Evolutionary conservation across 2,329 filamentous ascomycete genomes (phyloP), one percentile per base, ranked within the genome.

Genomic region (Pyrenochaeta sp.): DNA sequence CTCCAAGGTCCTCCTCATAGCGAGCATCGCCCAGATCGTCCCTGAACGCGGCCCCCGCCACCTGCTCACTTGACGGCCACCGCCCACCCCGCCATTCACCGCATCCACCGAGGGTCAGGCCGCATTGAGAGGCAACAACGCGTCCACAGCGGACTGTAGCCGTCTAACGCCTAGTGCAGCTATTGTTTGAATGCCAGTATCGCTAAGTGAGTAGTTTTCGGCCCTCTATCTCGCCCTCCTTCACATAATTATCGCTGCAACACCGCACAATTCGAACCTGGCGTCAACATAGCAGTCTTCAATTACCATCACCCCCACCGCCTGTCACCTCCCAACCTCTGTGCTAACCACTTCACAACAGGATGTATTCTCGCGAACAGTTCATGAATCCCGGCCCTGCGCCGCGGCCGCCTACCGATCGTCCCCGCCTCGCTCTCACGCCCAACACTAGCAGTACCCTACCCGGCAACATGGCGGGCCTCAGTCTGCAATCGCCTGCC

Each of bases 341-440:
- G n/a, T 46, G 47, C 64, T 64, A 54, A 71, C 43, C 48, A 36
- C 55, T 24, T 22, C 45, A 32, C 43, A 8, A n/a, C 74, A 87
- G 85, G 66, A 83, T 87, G 71, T 90, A 89, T 78, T 81, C 85
- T 43, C 80, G 84, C 59, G 84, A 86, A 63, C 86, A 88, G 71
- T 98, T 98, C 82, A 96, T 98, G 91, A 98, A 98, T 79, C 93
- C 95, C 62, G 93, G 95, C 65, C 94, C 95, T 69, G 94, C 95
- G 67, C 95, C 95, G 66, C 90, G 91, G 72, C 94, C 95, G 60
- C 95, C 94, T 71, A 39, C 36, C 36, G 36, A 39, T 39, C 36
- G 36, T 39, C 91, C 93, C 60, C 90, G 91, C 73, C 87, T 97
- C 67, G 89, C 89, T 71, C 85, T 96, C 59, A 92, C 91, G 42